Evolutionary conservation across 805 yeast genomes (phyloP).

Genomic region (Myxozyma vanderwaltii): DNA sequence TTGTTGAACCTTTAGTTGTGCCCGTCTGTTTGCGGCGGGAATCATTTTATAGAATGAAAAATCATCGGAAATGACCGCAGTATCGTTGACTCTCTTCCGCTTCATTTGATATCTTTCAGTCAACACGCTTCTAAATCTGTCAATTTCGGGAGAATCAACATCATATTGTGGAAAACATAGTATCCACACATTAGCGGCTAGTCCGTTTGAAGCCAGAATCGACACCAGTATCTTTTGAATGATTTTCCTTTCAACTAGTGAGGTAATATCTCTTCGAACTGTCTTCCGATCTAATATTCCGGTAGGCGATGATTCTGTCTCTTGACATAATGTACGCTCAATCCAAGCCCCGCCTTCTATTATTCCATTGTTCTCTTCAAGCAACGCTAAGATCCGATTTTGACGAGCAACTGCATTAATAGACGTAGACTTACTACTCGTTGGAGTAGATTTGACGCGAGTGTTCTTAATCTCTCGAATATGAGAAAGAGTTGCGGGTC

Average conservation of each 20-base stretch:
- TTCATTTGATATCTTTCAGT: slow-evolving; percentile 6
- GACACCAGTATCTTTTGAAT: slow-evolving; percentile 39
- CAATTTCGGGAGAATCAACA: slow-evolving; percentile 35
- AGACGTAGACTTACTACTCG: not conserved
- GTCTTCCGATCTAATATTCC: slow-evolving; percentile 60
- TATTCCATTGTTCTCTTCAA: slow-evolving; percentile 52
- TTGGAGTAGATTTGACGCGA: not conserved
- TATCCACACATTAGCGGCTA: slow-evolving; percentile 35
- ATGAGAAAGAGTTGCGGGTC: not conserved
- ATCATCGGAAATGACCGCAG: slow-evolving; percentile 24
- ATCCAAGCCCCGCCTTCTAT: slow-evolving; percentile 49
- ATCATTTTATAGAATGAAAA: slow-evolving; percentile 27
- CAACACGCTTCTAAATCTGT: slow-evolving; percentile 25
- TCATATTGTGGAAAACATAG: slow-evolving; percentile 39
- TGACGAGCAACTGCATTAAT: slow-evolving; percentile 40
- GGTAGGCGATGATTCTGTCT: slow-evolving; percentile 39
- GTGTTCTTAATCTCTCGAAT: not conserved
- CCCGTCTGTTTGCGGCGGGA: slow-evolving; percentile 6
- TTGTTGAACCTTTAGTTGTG: slow-evolving; percentile 14
- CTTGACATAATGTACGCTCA: slow-evolving; percentile 47
- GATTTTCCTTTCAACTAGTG: slow-evolving; percentile 43
- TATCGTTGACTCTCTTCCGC: not conserved
- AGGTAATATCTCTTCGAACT: slow-evolving; percentile 48
- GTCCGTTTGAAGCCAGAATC: slow-evolving; percentile 34
- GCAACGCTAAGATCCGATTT: slow-evolving; percentile 47